Base-by-base conservation (phyloP, 2,329 filamentous ascomycete species). In the Colletotrichum sp. region DNA sequence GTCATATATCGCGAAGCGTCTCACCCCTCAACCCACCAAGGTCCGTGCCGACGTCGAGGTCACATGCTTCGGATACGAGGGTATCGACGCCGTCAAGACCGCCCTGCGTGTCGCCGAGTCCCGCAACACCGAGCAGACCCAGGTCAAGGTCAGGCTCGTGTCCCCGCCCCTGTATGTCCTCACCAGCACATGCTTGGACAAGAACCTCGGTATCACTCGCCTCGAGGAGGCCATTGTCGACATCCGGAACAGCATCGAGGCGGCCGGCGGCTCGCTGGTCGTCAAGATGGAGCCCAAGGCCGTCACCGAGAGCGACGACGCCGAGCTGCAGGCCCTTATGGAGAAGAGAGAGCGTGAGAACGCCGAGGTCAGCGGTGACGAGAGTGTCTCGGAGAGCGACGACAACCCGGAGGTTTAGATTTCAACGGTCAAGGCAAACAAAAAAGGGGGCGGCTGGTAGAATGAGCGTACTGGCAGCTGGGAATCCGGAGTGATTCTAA, bases 251-350 rank as follows among this genome's bases (percentile, higher is more conserved):
- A 96, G 91, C 85, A 99, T 99, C 84, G 92, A 93, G 83, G 89
- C 86, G 62, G 91, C 94, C 1, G 95, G 95, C 70, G 97, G 97
- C 77, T 93, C 92, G 83, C 94, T 96, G 83, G 91, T 93, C 59
- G 94, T 98, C 81, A 98, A 98, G 92, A 99, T 99, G 97, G 96
- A 97, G 82, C 97, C 97, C 80, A 99, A 99, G 93, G 97, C 98
- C 6, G 97, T 99, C 78, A 99, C 97, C 2, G 98, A 99, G 90
- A 98, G 96, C 85, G 98, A 99, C 82, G 97, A 99, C 83, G 97
- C 96, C 30, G 96, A 98, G 87, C 90, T 99, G 79, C 96, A 98
- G 86, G 97, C 96, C 68, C 91, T 99, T 79, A 99, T 99, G 97
- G 97, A 99, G 91, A 98, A 99, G 93, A 93, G 95, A 80, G 97